Evolutionary conservation across 768 basidiomycete species (phyloP), one percentile per base, ranked within the genome.

Genomic region (Pleurotus pulmonarius): DNA sequence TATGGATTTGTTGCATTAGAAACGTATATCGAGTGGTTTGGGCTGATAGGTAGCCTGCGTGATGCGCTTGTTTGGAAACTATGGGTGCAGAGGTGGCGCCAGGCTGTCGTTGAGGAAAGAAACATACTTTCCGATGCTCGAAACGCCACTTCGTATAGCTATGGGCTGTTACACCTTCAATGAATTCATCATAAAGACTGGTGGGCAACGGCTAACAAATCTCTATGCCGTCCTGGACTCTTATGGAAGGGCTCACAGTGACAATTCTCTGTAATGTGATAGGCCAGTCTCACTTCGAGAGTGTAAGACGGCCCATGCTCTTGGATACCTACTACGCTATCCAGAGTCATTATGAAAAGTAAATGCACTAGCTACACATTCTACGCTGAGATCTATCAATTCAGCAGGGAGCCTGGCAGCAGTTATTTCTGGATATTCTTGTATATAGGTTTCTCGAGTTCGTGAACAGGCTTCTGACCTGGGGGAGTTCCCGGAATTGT

Each of bases 401-500:
- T 16, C 49, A 8, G 16, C 34, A n/a, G n/a, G 4, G 13, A 12
- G 39, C 34, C 8, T 40, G 18, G 39, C 15, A 9, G 39, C 37
- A 56, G 41, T 58, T 68, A 96, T 76, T 94, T 95, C 79, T 96
- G 94, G 62, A 93, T 77, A 43, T 83, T 74, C 61, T 83, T 87
- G 75, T 83, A 94, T 67, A 96, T 81, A 3, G 95, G 94, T 57
- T 76, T 89, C 71, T 86, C 78, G 67, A 93, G 82, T 69, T 98
- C 94, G 71, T 98, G 94, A 69, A 98, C 85, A 57, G 84, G 94
- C 37, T 81, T 79, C 70, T 90, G 80, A 58, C 89, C 92, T 60
- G 79, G 80, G 58, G 96, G 88, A 44, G 91, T 77, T 6, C 93
- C 95, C 22, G 96, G 96, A 62, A 98, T 94, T 44, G 83, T 85